Base-by-base conservation (phyloP, 192 early-diverging fungal species). In the Phycomyces nitens region DNA sequence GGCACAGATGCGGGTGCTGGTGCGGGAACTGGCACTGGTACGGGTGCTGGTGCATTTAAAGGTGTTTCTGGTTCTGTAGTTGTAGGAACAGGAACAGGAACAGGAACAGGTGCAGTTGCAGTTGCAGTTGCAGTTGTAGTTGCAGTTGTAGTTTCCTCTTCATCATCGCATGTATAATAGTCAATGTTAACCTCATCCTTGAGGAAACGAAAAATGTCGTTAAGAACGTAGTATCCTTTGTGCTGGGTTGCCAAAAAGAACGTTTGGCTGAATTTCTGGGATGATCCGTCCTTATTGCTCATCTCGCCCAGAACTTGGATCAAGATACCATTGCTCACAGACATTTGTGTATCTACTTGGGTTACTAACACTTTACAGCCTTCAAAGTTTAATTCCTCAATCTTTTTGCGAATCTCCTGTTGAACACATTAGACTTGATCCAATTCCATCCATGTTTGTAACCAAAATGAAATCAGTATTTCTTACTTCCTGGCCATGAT, bases 181-280 rank as follows among this genome's bases (percentile, higher is more conserved):
- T 70, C 68, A 64, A 70, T 70, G 24, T 70, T 52, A 5, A 65
- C 55, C 61, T 95, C 94, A n/a, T 97, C 94, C 71, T 91, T 91
- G 70, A 97, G 76, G 80, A 90, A 96, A 60, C 95, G 89, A 82
- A 97, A 89, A 60, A 97, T 94, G 71, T 96, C 93, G 68, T 94
- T 94, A 77, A 89, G 76, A 23, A 97, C 92, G 69, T 92, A 96
- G 78, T 92, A 97, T n/a, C 92, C 93, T 51, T 81, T 82, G 18
- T 88, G 88, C 72, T 94, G 94, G 72, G 89, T 82, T 47, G 90
- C 95, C 53, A 97, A 77, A 63, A 94, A 86, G 74, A 97, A 95
- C 24, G 94, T 94, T 68, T 96, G 95, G 27, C 82, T 88, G 70
- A 97, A 97, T 69, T 92, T 91, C 77, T 89, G 90, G 39, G 87